phyloP scores from a whole-genome alignment of 345 rosid genomes.

The Corchorus capsularis region DNA sequence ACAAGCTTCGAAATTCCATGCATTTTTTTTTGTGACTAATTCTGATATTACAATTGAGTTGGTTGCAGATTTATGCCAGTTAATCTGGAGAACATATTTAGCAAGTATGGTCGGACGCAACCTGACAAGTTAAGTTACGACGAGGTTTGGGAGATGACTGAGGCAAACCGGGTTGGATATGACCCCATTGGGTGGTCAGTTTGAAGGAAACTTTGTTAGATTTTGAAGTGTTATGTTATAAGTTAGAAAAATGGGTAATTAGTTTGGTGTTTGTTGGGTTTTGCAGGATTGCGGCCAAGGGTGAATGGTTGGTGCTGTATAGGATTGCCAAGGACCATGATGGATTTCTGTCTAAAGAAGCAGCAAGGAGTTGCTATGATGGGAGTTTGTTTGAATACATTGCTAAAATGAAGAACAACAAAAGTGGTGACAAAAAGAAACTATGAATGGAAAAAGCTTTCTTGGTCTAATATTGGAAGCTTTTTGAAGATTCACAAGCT shows the following conservation, averaged over 20 bases:
- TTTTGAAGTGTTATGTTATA: no score
- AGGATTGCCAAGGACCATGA: constrained; percentile 64
- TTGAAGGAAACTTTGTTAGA: not conserved
- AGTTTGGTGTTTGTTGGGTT: no score
- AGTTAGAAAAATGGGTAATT: no score
- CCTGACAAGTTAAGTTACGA: constrained; percentile 49
- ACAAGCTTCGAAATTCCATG: no score
- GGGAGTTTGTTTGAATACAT: constrained; percentile 71
- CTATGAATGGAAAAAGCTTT: no score
- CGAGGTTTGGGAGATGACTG: constrained; percentile 76
- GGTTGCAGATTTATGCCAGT: constrained; percentile 60
- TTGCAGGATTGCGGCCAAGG: constrained; percentile 51
- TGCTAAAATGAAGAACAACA: constrained; percentile 55
- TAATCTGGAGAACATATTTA: constrained; percentile 63
- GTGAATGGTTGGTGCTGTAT: constrained; percentile 61
- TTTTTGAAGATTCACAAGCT: no score
- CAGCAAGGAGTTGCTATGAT: constrained; percentile 63
- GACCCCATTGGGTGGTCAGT: constrained; percentile 73
- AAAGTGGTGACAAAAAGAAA: not conserved
- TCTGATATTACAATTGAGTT: no score
- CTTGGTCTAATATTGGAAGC: no score
- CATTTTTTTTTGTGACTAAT: no score
- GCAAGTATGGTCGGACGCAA: constrained; percentile 63
- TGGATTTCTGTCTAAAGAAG: constrained; percentile 75
- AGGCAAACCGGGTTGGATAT: constrained; percentile 52